Percentiles rank a stretch among this genome's conserved stretches.
Conservation (phyloP, 73 alveolate genomes). For the Paramecium octaurelia region DNA sequence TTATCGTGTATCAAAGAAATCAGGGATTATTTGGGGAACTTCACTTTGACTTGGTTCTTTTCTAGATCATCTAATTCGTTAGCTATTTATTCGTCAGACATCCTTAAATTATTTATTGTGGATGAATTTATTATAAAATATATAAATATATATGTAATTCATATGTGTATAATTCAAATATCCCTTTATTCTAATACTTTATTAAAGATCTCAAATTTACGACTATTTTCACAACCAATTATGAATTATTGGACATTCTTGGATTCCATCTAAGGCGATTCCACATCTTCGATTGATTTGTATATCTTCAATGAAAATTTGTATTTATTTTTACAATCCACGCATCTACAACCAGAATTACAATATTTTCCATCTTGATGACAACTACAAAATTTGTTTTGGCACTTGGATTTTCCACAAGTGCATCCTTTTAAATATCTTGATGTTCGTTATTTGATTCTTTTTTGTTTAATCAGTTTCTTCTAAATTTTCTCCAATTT, state of each 20-base stretch:
- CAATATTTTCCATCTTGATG: conserved; percentile 4
- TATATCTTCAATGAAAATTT: neutral
- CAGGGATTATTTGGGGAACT: neutral
- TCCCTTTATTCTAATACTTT: neutral
- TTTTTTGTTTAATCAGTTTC: neutral
- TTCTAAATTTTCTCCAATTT: neutral
- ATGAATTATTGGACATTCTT: neutral
- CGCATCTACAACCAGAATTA: neutral
- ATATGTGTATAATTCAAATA: neutral
- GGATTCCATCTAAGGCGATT: neutral
- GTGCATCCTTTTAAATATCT: conserved; percentile 22
- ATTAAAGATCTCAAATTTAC: neutral
- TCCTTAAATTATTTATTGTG: neutral
- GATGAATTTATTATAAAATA: neutral
- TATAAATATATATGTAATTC: neutral
- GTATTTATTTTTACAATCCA: neutral
- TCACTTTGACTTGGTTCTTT: neutral
- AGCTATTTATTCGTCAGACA: neutral
- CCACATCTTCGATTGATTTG: neutral
- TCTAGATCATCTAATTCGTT: neutral
- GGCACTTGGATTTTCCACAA: conserved; percentile 3
- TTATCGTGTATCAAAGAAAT: neutral
- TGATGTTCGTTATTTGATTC: neutral
- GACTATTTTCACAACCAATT: neutral
- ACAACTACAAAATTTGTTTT: conserved; percentile 6